phyloP scores from a whole-genome alignment of 1,284 basidiomycete genomes.

The Pascua sp. region DNA sequence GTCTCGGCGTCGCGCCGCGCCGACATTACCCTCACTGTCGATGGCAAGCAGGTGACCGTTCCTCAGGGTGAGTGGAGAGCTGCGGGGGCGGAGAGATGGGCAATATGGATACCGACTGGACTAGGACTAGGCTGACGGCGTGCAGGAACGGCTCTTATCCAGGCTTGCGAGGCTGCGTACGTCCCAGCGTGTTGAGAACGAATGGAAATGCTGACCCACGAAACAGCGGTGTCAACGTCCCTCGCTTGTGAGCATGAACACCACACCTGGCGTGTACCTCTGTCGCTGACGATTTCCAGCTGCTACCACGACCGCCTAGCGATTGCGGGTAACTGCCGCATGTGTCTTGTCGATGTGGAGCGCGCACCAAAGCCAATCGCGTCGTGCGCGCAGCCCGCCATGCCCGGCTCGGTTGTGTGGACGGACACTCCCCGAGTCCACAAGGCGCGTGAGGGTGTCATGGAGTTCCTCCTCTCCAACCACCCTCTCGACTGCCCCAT shows the following conservation, averaged over 20 bases:
- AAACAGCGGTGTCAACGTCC: slow-evolving; percentile 29
- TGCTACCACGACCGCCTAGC: slow-evolving; percentile 60
- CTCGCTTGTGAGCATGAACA: slow-evolving; percentile 37
- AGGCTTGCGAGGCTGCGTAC: slow-evolving; percentile 66
- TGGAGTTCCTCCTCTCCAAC: slow-evolving; percentile 97
- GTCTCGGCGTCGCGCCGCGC: slow-evolving; percentile 55
- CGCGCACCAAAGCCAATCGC: slow-evolving; percentile 86
- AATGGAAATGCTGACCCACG: background rate
- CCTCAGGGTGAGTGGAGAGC: slow-evolving; percentile 66
- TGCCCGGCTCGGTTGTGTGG: slow-evolving; percentile 93
- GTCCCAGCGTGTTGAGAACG: slow-evolving; percentile 5
- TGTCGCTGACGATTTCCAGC: slow-evolving; percentile 45
- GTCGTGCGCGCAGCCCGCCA: slow-evolving; percentile 88
- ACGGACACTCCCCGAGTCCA: slow-evolving; percentile 94
- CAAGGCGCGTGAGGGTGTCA: slow-evolving; percentile 88
- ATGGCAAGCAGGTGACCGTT: slow-evolving; percentile 90
- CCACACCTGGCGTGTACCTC: background rate
- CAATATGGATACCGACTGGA: slow-evolving; percentile 14
- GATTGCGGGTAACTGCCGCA: slow-evolving; percentile 93
- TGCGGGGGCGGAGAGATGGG: background rate
- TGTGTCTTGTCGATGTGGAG: slow-evolving; percentile 92
- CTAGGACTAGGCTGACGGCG: slow-evolving; percentile 2
- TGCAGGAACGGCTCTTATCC: slow-evolving; percentile 85
- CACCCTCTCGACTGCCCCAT: slow-evolving; percentile 98
- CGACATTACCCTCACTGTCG: slow-evolving; percentile 83